phyloP scores from a whole-genome alignment of 1,284 basidiomycete species.

The Veloporphyrellus conicus region DNA sequence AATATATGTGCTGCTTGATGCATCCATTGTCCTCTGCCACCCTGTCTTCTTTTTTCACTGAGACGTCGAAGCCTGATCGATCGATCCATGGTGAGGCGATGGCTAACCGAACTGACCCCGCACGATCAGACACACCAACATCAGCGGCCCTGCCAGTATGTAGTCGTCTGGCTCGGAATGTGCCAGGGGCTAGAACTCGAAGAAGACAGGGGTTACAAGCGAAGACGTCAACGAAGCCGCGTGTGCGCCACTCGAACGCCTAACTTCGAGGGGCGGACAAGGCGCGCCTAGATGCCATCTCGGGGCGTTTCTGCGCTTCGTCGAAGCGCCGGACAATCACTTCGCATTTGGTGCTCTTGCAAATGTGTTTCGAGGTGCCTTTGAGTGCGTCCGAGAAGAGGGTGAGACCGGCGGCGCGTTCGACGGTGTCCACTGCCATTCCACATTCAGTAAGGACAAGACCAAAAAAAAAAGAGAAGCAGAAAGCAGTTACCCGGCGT shows the following conservation, averaged over 20 bases:
- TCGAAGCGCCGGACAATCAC: conserved; percentile 84
- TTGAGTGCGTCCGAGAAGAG: conserved; percentile 88
- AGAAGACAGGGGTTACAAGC: neutral
- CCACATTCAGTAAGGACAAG: neutral
- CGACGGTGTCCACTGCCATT: conserved; percentile 53
- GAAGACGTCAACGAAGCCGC: conserved; percentile 3
- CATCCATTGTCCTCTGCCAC: conserved; percentile 12
- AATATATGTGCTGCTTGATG: conserved; percentile 31
- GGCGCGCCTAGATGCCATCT: conserved; percentile 47
- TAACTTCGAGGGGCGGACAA: conserved; percentile 49
- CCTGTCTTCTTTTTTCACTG: conserved; percentile 1
- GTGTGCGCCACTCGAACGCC: neutral
- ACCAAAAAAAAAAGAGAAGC: neutral
- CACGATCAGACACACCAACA: neutral
- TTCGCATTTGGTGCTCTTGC: conserved; percentile 80
- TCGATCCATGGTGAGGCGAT: conserved; percentile 3
- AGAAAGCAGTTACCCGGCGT: conserved; percentile 61
- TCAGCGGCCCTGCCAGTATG: no score
- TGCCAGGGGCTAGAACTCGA: neutral
- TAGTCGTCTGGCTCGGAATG: no score
- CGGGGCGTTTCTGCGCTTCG: conserved; percentile 74
- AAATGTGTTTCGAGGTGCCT: conserved; percentile 78
- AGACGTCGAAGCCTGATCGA: neutral
- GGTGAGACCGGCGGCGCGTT: conserved; percentile 84
- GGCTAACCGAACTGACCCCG: conserved; percentile 1